These are phyloP conservation scores for Hyaloscypha hepaticicola DNA, from an alignment of 495 filamentous ascomycete species.

Conservation along the genomic window DNA sequence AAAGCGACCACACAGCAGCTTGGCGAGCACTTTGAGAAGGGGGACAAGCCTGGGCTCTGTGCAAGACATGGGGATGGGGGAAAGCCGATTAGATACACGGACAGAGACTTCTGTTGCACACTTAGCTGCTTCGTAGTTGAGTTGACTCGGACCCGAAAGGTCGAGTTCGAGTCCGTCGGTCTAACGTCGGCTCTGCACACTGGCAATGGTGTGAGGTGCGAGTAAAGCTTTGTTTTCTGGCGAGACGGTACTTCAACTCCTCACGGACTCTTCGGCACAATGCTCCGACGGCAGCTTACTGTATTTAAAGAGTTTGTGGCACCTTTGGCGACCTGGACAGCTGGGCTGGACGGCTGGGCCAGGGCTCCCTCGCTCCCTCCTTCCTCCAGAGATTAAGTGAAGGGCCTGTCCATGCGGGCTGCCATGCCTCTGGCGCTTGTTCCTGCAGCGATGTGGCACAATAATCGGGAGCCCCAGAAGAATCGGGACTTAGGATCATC, in stretches of 20 bases:
- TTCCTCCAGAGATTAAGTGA: background rate
- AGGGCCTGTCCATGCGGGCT: constrained; percentile 4
- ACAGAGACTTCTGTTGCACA: background rate
- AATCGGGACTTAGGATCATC: constrained; percentile 15
- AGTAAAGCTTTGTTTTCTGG: background rate
- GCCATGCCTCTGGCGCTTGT: constrained; percentile 25
- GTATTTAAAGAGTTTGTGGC: background rate
- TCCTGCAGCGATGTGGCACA: constrained; percentile 28
- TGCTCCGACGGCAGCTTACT: constrained; percentile 25
- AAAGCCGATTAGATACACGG: background rate
- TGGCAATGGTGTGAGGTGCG: background rate
- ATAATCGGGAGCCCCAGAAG: constrained; percentile 23
- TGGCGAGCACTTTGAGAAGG: background rate
- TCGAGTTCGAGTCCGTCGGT: background rate
- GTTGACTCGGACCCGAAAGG: background rate
- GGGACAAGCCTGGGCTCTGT: background rate
- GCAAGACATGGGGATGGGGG: background rate
- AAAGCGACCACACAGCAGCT: background rate
- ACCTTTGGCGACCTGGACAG: background rate
- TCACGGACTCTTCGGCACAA: constrained; percentile 21
- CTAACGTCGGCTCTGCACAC: background rate
- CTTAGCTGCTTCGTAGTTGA: background rate
- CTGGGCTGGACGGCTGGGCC: no score
- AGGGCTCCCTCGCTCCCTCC: background rate
- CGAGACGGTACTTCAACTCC: constrained; percentile 21